Evolutionary conservation across 2,329 filamentous ascomycete genomes (phyloP).

Genomic region (Epichloe bromicola): DNA sequence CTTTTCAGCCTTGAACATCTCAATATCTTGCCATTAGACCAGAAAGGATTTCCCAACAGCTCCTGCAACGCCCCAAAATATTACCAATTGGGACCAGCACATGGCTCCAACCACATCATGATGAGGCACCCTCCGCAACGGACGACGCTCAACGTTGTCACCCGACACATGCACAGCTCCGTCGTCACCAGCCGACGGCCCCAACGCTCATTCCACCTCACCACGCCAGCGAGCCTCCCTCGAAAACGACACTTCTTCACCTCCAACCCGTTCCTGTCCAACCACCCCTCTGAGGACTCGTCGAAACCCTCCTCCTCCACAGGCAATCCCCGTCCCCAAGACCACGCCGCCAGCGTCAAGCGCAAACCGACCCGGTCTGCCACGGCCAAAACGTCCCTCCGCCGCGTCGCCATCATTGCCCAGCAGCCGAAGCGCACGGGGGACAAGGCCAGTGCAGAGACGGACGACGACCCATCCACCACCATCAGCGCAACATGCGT

Average conservation of each 20-base stretch:
- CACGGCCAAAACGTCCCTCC: slow-evolving; percentile 57
- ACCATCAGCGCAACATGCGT: slow-evolving; percentile 47
- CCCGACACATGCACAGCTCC: slow-evolving; percentile 18
- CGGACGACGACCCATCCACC: slow-evolving; percentile 25
- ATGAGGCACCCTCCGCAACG: slow-evolving; percentile 22
- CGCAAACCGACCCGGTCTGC: slow-evolving; percentile 32
- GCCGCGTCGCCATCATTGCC: slow-evolving; percentile 76
- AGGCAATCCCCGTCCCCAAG: background rate
- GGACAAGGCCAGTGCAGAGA: slow-evolving; percentile 14
- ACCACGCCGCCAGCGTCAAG: slow-evolving; percentile 21
- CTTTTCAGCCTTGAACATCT: background rate
- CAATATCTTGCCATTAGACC: background rate
- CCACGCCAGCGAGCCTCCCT: slow-evolving; percentile 29
- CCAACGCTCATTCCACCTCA: slow-evolving; percentile 32
- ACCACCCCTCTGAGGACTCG: slow-evolving; percentile 13
- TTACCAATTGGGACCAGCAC: background rate
- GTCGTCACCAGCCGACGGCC: slow-evolving; percentile 14
- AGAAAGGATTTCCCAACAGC: background rate
- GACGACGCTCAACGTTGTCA: slow-evolving; percentile 18
- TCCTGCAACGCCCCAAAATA: background rate
- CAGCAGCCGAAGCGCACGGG: slow-evolving; percentile 41
- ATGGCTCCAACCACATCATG: slow-evolving; percentile 12
- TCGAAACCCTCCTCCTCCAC: slow-evolving; percentile 10
- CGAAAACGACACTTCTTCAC: slow-evolving; percentile 53
- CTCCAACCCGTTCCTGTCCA: slow-evolving; percentile 43